phyloP scores from a whole-genome alignment of 2,329 filamentous ascomycete genomes.

The Rutstroemia sydowiana region DNA sequence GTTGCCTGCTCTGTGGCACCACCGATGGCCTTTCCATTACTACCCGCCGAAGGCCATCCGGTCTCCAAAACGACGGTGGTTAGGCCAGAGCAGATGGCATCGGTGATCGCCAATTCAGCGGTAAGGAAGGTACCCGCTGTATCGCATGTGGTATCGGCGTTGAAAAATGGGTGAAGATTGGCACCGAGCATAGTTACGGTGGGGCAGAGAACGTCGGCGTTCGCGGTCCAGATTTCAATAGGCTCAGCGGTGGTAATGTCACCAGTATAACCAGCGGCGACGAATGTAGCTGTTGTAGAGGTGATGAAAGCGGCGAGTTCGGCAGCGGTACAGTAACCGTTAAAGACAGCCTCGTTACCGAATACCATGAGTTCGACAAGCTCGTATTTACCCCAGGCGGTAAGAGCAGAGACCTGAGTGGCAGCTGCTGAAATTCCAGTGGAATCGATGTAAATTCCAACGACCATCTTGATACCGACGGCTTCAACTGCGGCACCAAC shows the following conservation, averaged over 20 bases:
- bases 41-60: conserved; percentile 73
- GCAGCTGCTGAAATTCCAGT: conserved; percentile 51
- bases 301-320: conserved; percentile 66
- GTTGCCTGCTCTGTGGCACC: conserved; percentile 57
- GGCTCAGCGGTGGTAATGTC: conserved; percentile 82
- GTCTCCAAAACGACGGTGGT: conserved; percentile 78
- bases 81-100: conserved; percentile 63
- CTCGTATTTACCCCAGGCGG: conserved; percentile 65
- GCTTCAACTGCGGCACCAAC: conserved; percentile 63
- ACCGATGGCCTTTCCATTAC: conserved; percentile 68
- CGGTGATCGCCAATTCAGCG: conserved; percentile 64
- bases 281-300: conserved; percentile 57
- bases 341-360: conserved; percentile 86
- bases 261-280: conserved; percentile 59
- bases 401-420: conserved; percentile 64
- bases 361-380: conserved; percentile 73
- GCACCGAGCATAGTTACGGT: conserved; percentile 71
- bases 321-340: conserved; percentile 55
- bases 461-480: conserved; percentile 68
- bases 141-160: conserved; percentile 53
- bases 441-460: conserved; percentile 78
- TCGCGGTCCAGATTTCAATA: conserved; percentile 64
- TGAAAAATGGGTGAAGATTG: conserved; percentile 96
- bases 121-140: conserved; percentile 71
- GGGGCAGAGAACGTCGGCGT: conserved; percentile 57